Evolutionary conservation across 371 early-diverging fungal species (phyloP).

Genomic region (Rhizopus delemar): DNA sequence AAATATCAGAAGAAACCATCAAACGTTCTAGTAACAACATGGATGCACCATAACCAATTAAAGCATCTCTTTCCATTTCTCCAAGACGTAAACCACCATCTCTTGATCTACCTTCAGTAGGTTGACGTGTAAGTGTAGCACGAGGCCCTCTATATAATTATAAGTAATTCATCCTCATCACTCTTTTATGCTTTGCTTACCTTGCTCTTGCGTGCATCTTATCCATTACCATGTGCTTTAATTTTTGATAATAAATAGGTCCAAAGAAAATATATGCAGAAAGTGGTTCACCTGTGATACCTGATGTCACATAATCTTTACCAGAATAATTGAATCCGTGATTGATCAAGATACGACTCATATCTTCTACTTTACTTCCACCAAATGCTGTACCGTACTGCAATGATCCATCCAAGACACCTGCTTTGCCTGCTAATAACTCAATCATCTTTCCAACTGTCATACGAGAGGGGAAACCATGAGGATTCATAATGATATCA

Average conservation of each 20-base stretch:
- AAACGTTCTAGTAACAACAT: conserved; percentile 93
- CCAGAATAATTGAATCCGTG: conserved; percentile 99
- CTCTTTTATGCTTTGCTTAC: conserved; percentile 30
- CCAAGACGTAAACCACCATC: conserved; percentile 98
- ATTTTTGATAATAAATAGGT: conserved; percentile 97
- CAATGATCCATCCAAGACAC: conserved; percentile 90
- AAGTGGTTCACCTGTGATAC: conserved; percentile 91
- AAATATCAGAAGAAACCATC: conserved; percentile 94
- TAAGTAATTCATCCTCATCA: neutral
- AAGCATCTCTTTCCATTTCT: conserved; percentile 99
- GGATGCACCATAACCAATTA: conserved; percentile 98
- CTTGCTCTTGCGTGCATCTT: conserved; percentile 99
- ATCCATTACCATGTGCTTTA: conserved; percentile 99
- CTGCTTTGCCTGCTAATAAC: conserved; percentile 97
- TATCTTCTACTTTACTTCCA: conserved; percentile 94
- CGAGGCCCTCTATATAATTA: conserved; percentile 80
- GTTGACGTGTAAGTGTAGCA: conserved; percentile 95
- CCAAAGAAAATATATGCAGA: conserved; percentile 98
- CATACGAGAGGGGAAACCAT: conserved; percentile 99
- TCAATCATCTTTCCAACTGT: conserved; percentile 99
- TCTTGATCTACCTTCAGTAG: conserved; percentile 98
- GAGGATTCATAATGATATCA: conserved; percentile 99
- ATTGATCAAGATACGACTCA: conserved; percentile 90
- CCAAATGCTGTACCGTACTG: conserved; percentile 99
- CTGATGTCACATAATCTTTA: conserved; percentile 97